These are phyloP conservation scores for Millerozyma miso DNA, from an alignment of 805 yeast genomes.

Conservation along the genomic window DNA sequence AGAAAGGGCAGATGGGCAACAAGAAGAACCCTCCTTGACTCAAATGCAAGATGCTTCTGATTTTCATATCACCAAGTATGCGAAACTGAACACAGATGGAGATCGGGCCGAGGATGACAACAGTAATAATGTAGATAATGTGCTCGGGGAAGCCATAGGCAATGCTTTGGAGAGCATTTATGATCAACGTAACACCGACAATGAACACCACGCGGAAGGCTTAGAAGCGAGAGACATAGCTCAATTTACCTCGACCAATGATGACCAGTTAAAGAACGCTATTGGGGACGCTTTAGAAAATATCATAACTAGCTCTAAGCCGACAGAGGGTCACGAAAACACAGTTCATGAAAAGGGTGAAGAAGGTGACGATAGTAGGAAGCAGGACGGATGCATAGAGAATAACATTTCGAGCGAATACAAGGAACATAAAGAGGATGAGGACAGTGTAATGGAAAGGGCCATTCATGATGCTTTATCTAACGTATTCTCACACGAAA, in stretches of 20 bases:
- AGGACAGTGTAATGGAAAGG: conserved; percentile 18
- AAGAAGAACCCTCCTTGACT: conserved; percentile 9
- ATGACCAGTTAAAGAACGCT: conserved; percentile 5
- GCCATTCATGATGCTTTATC: conserved; percentile 28
- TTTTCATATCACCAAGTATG: not conserved
- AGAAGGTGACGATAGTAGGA: not conserved
- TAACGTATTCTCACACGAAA: conserved; percentile 11
- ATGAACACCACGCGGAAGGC: not conserved
- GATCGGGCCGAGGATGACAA: conserved; percentile 2
- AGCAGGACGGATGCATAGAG: no score
- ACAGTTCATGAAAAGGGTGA: conserved; percentile 1
- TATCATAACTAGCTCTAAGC: not conserved
- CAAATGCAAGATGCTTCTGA: not conserved
- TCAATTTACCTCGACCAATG: conserved; percentile 4
- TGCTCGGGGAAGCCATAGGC: conserved; percentile 35
- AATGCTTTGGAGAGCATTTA: conserved; percentile 26
- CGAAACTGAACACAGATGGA: not conserved
- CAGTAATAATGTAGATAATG: conserved; percentile 5
- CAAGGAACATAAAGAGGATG: conserved; percentile 6
- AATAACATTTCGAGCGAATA: not conserved
- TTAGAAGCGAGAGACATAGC: not conserved
- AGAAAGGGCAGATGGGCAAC: conserved; percentile 6
- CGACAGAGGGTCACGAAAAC: not conserved
- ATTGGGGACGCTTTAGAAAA: not conserved
- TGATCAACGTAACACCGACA: not conserved